Conservation (phyloP, 2,329 filamentous ascomycete species). For the Microdochium nivale region DNA sequence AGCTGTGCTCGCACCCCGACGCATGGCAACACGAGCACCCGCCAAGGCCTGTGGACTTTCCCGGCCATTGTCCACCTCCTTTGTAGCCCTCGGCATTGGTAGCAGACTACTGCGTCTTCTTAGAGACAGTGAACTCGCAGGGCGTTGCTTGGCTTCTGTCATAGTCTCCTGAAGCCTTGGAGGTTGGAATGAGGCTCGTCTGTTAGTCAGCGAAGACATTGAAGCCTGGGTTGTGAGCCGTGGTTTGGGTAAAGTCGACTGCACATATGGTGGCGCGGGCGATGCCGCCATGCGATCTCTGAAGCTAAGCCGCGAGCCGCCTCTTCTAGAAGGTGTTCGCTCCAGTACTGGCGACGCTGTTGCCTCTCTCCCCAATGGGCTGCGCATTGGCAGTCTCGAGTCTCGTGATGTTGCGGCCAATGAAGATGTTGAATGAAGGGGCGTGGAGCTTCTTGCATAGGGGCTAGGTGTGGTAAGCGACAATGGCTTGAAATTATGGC, state of each 20-base stretch:
- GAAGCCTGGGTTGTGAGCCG: conserved; percentile 35
- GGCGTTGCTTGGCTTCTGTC: conserved; percentile 27
- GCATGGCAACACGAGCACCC: conserved; percentile 35
- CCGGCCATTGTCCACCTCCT: conserved; percentile 29
- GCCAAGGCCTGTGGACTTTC: conserved; percentile 38
- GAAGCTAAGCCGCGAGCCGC: conserved; percentile 39
- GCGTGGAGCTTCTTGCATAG: conserved; percentile 34
- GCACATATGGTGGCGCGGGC: conserved; percentile 39
- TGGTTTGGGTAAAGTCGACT: conserved; percentile 30
- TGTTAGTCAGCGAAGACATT: conserved; percentile 30
- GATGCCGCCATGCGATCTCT: conserved; percentile 40
- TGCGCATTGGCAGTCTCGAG: conserved; percentile 43
- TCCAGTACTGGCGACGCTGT: conserved; percentile 40
- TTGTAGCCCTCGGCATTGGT: conserved; percentile 32
- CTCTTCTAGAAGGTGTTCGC: conserved; percentile 34
- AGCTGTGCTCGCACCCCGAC: conserved; percentile 22
- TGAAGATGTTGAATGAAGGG: conserved; percentile 31
- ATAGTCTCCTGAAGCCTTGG: conserved; percentile 23
- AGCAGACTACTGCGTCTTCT: conserved; percentile 44
- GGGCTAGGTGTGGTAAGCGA: conserved; percentile 51
- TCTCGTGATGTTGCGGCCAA: conserved; percentile 29
- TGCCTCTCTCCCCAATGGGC: conserved; percentile 33
- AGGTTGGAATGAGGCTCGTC: conserved; percentile 46
- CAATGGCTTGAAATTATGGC: conserved; percentile 59
- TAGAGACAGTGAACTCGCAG: conserved; percentile 47